Percentiles rank a stretch among this genome's conserved stretches.
phyloP scores from a whole-genome alignment of 768 basidiomycete genomes.

The Mrakia blollopis region DNA sequence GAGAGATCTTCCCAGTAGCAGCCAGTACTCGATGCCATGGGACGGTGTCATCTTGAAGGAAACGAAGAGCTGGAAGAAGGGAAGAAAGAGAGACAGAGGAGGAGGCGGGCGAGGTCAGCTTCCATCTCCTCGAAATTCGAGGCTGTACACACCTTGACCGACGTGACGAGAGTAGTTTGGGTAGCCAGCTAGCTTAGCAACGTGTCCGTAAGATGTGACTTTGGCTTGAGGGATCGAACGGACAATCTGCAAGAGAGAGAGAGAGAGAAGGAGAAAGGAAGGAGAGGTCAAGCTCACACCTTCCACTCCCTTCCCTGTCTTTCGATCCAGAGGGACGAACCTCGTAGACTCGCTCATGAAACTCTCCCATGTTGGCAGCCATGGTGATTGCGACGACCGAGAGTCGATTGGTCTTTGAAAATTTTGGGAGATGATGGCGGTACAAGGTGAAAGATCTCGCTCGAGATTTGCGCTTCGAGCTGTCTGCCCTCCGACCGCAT shows the following conservation, averaged over 20 bases:
- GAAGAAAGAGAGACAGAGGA: background rate
- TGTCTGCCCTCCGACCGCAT: too few relatives aligned
- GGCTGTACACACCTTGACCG: constrained; percentile 67
- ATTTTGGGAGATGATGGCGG: too few relatives aligned
- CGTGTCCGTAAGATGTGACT: constrained; percentile 67
- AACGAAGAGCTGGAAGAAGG: constrained; percentile 62
- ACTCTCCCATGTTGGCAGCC: constrained; percentile 54
- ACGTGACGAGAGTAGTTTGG: constrained; percentile 73
- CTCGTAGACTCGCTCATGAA: constrained; percentile 67
- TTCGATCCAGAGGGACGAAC: constrained; percentile 20
- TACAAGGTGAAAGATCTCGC: too few relatives aligned
- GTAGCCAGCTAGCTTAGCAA: constrained; percentile 70
- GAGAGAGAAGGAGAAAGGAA: background rate
- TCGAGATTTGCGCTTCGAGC: too few relatives aligned
- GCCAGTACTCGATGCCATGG: constrained; percentile 78
- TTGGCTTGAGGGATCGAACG: constrained; percentile 61
- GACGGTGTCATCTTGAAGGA: constrained; percentile 62
- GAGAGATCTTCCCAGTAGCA: constrained; percentile 61
- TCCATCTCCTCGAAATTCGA: background rate
- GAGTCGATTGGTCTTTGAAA: too few relatives aligned
- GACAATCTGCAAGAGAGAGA: constrained; percentile 45
- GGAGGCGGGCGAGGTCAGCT: background rate
- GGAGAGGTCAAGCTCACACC: background rate
- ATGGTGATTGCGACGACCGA: background rate
- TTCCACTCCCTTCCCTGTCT: background rate